Percentiles rank a stretch among this genome's conserved stretches.
Evolutionary conservation across 2,329 filamentous ascomycete genomes (phyloP).

Genomic region (Fusarium anthophilum): DNA sequence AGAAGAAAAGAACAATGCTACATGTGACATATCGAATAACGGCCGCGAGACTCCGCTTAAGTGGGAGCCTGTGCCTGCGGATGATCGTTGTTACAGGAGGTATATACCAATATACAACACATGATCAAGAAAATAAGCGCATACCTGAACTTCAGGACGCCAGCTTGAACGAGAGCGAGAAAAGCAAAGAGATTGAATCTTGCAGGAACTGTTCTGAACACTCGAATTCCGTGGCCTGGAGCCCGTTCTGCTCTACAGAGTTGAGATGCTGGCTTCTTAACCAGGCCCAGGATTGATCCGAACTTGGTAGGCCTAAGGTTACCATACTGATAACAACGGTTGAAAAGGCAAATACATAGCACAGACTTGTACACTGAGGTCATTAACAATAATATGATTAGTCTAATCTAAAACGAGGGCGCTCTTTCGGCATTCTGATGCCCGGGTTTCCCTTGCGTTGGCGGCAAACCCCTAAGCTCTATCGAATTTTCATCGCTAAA

Average conservation of each 20-base stretch:
- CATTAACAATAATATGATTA: background rate
- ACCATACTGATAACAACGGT: background rate
- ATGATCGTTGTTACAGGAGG: background rate
- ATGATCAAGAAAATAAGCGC: background rate
- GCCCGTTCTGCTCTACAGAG: background rate
- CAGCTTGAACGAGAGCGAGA: background rate
- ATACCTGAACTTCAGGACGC: background rate
- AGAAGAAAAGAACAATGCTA: background rate
- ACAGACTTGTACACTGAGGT: too few species aligned
- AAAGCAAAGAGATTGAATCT: background rate
- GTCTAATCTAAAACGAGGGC: slow-evolving; percentile 4
- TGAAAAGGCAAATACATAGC: background rate
- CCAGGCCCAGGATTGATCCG: background rate
- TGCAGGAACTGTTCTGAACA: background rate
- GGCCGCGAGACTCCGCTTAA: background rate
- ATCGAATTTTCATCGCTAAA: slow-evolving; percentile 34
- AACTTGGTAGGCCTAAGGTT: background rate
- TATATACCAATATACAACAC: background rate
- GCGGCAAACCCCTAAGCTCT: slow-evolving; percentile 30
- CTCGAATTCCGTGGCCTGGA: too few species aligned
- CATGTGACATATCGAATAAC: background rate
- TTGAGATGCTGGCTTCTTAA: background rate
- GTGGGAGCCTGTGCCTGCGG: background rate
- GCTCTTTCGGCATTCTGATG: background rate
- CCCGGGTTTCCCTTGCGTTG: background rate